phyloP scores from a whole-genome alignment of 1,139 yeast species.

The Yamadazyma triangularis region DNA sequence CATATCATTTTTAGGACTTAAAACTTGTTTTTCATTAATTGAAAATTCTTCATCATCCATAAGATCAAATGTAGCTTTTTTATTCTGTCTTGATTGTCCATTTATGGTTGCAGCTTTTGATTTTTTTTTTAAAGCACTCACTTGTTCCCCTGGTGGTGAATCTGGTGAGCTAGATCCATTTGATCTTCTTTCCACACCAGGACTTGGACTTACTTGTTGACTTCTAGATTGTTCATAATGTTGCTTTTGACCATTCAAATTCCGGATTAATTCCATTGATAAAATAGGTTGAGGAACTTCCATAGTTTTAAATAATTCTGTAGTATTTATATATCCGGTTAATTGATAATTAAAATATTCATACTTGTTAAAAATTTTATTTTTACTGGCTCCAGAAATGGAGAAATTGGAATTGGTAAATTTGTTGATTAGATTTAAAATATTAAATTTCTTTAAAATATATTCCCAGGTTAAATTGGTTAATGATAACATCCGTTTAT shows the following conservation, averaged over 20 bases:
- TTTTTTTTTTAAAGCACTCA: too few species aligned
- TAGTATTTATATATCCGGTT: constrained; percentile 35
- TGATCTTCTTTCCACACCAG: not conserved
- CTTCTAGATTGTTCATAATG: constrained; percentile 3
- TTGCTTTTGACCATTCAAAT: constrained; percentile 9
- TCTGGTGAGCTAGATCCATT: too few species aligned
- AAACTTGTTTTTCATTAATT: constrained; percentile 3
- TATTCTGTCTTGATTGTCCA: not conserved
- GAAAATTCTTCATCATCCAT: constrained; percentile 4
- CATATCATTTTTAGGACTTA: constrained; percentile 5
- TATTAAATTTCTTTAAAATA: constrained; percentile 33
- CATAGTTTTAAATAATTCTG: constrained; percentile 39
- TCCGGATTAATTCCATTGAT: constrained; percentile 10
- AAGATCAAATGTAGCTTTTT: constrained; percentile 5
- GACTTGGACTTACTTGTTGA: not conserved
- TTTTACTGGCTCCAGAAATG: constrained; percentile 10
- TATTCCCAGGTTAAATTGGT: constrained; percentile 44
- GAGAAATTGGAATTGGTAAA: constrained; percentile 18
- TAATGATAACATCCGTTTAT: constrained; percentile 41
- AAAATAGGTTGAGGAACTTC: constrained; percentile 39
- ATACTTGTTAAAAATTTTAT: constrained; percentile 15
- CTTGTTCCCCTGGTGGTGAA: not conserved
- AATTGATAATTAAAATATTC: constrained; percentile 41
- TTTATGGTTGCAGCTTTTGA: not conserved
- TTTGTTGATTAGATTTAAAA: constrained; percentile 27